Evolutionary conservation across 2,329 filamentous ascomycete genomes (phyloP).

Genomic region (Clonostachys chloroleuca): DNA sequence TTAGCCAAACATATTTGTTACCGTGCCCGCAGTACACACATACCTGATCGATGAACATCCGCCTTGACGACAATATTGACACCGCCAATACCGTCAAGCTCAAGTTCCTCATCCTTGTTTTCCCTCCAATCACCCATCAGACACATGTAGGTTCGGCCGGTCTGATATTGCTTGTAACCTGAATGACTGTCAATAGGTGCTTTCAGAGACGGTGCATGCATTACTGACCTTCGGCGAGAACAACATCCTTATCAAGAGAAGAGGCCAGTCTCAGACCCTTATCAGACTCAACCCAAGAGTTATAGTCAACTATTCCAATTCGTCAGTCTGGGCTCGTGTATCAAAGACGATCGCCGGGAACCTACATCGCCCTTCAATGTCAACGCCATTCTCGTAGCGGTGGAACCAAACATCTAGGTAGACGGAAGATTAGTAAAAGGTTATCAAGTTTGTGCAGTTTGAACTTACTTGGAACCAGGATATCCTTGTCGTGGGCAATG

Average conservation of each 20-base stretch:
- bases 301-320: conserved; percentile 76
- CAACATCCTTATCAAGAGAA: conserved; percentile 70
- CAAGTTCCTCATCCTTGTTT: conserved; percentile 87
- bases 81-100: conserved; percentile 92
- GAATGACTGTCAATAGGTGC: not conserved
- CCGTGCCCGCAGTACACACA: conserved; percentile 9
- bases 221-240: conserved; percentile 79
- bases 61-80: conserved; percentile 98
- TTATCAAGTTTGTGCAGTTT: not conserved
- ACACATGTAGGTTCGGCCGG: conserved; percentile 85
- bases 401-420: conserved; percentile 91
- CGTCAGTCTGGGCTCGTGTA: conserved; percentile 4
- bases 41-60: conserved; percentile 92
- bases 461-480: conserved; percentile 86
- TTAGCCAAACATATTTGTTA: no score
- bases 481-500: conserved; percentile 86
- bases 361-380: conserved; percentile 94
- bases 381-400: conserved; percentile 71
- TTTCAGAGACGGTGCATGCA: not conserved
- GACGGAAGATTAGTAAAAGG: not conserved
- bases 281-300: conserved; percentile 95
- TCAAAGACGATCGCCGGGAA: conserved; percentile 8
- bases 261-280: conserved; percentile 73
- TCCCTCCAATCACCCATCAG: conserved; percentile 87
- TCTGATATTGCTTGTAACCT: conserved; percentile 93